Evolutionary conservation across 2,329 filamentous ascomycete genomes (phyloP).

Genomic region (Trichoderma koningii): DNA sequence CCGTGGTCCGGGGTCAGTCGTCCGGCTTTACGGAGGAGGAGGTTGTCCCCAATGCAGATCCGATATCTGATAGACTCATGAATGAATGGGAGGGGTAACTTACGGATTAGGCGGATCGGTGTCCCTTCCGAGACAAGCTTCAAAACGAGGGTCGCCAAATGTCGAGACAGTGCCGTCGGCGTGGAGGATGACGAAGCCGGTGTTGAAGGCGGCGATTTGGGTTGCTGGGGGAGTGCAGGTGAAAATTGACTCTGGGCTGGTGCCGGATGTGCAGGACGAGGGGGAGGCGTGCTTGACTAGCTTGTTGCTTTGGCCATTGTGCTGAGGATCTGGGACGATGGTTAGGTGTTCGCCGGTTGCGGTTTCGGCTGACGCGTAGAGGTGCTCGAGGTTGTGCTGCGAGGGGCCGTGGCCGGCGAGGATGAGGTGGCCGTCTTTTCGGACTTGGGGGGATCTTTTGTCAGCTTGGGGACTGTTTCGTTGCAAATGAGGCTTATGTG

Average conservation of each 20-base stretch:
- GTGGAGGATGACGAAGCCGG: constrained; percentile 52
- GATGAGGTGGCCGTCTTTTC: constrained; percentile 30
- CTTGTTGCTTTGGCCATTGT: constrained; percentile 7
- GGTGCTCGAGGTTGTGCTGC: constrained; percentile 8
- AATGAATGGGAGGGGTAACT: constrained; percentile 20
- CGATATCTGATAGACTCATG: not conserved
- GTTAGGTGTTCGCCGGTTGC: constrained; percentile 30
- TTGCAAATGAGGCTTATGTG: not conserved
- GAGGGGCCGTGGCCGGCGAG: constrained; percentile 31
- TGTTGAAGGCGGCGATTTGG: constrained; percentile 51
- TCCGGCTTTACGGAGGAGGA: too few relatives aligned
- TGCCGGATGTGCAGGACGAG: constrained; percentile 28
- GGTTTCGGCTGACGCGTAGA: constrained; percentile 27
- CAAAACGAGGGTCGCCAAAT: constrained; percentile 61
- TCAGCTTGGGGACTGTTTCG: not conserved
- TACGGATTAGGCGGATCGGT: constrained; percentile 42
- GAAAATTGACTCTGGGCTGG: constrained; percentile 30
- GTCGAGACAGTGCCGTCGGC: constrained; percentile 51
- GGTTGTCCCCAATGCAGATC: not conserved
- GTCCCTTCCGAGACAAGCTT: constrained; percentile 57
- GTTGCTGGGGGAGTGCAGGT: constrained; percentile 34
- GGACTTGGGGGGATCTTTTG: constrained; percentile 30
- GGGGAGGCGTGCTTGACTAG: constrained; percentile 34
- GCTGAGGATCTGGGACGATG: not conserved
- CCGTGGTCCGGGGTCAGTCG: not conserved